These are phyloP conservation scores for Chrysoporthe cubensis DNA, from an alignment of 2,329 filamentous ascomycete genomes.

Conservation along the genomic window DNA sequence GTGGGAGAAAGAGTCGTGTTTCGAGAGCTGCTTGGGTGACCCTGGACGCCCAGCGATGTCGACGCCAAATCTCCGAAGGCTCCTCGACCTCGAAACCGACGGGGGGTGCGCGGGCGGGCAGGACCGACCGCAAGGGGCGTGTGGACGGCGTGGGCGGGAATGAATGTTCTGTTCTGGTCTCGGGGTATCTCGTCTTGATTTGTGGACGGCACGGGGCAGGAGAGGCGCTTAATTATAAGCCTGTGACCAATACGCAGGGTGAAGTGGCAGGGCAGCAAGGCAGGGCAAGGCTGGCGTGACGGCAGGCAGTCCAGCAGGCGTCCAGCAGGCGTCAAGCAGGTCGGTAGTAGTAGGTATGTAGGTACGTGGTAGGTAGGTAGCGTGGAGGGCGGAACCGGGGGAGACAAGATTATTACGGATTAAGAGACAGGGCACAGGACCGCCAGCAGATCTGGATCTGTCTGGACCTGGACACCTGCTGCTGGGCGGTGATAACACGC, in stretches of 20 bases:
- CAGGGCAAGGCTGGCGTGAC: not conserved
- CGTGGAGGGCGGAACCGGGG: not conserved
- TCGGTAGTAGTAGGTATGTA: too few species aligned
- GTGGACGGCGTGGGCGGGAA: not conserved
- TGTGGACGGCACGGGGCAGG: not conserved
- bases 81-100: slow-evolving; percentile 1
- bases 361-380: too few species aligned
- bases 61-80: slow-evolving; percentile 15
- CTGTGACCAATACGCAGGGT: not conserved
- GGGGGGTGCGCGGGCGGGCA: too few species aligned
- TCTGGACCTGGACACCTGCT: slow-evolving; percentile 7
- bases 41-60: slow-evolving; percentile 18
- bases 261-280: not conserved
- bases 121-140: not conserved
- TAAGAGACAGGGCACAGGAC: not conserved
- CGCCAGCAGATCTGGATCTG: slow-evolving; percentile 8
- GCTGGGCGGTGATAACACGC: slow-evolving; percentile 8
- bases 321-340: too few species aligned
- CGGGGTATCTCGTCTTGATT: slow-evolving; percentile 4
- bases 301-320: not conserved
- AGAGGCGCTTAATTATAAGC: slow-evolving; percentile 7
- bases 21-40: slow-evolving; percentile 28
- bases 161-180: too few species aligned
- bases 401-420: not conserved
- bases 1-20: slow-evolving; percentile 23